Conservation (phyloP, 2,329 filamentous ascomycete species). For the Clarireedia paspali region DNA sequence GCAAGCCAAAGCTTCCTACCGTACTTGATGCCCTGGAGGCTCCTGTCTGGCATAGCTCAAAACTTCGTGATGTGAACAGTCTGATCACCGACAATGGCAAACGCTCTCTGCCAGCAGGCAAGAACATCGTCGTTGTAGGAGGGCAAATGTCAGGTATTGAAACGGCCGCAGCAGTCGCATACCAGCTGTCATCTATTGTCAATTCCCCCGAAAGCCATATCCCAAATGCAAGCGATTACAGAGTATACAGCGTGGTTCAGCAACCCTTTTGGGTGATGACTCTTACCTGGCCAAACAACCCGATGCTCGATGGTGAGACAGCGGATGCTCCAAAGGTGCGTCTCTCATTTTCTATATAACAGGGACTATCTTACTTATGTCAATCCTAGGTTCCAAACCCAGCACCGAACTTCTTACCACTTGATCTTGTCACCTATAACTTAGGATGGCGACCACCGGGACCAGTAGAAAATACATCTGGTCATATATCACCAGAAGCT, state of each 20-base stretch:
- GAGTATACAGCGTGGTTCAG: conserved; percentile 61
- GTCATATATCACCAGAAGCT: conserved; percentile 52
- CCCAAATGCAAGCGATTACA: conserved; percentile 40
- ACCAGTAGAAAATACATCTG: conserved; percentile 55
- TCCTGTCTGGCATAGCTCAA: conserved; percentile 60
- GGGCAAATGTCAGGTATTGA: conserved; percentile 81
- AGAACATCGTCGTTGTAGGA: conserved; percentile 66
- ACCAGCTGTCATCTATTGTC: conserved; percentile 57
- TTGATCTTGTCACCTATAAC: conserved; percentile 69
- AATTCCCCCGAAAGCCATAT: conserved; percentile 44
- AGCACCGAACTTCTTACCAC: conserved; percentile 57
- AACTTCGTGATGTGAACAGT: conserved; percentile 47
- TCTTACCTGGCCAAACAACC: conserved; percentile 32
- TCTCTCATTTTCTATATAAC: not conserved
- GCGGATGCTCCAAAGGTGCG: conserved; percentile 20
- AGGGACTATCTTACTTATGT: conserved; percentile 17
- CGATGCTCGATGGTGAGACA: conserved; percentile 12
- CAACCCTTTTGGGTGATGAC: conserved; percentile 68
- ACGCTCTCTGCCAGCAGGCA: conserved; percentile 30
- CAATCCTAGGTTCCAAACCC: conserved; percentile 30
- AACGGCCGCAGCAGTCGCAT: conserved; percentile 63
- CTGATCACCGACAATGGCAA: conserved; percentile 35
- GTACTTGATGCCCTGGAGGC: conserved; percentile 29
- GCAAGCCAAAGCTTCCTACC: conserved; percentile 47
- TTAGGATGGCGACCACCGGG: conserved; percentile 49